These are phyloP conservation scores for Fusarium incarnatum DNA, from an alignment of 2,329 filamentous ascomycete genomes.

Conservation along the genomic window DNA sequence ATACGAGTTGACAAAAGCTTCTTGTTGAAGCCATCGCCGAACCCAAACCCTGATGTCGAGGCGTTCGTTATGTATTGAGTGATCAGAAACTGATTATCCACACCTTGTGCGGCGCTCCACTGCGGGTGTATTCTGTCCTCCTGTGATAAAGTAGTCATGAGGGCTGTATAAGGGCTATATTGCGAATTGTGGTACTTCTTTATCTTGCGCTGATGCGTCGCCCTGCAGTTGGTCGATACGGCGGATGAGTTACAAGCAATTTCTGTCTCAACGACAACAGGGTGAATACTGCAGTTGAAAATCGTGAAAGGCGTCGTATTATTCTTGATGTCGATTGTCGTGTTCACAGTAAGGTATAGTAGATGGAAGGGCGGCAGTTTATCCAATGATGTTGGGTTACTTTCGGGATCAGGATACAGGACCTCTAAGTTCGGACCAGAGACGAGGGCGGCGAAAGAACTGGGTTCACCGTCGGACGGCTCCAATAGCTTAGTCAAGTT, in stretches of 20 bases:
- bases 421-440: no score
- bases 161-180: accelerated
- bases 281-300: constrained; percentile 4
- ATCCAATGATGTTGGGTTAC: accelerated
- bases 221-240: neutral
- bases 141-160: neutral
- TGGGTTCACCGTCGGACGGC: accelerated
- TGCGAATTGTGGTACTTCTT: accelerated
- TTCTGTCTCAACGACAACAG: neutral
- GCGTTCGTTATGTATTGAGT: no score
- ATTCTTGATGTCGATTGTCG: no score
- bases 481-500: no score
- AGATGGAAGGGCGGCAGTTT: accelerated
- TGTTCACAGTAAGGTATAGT: accelerated
- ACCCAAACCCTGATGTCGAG: accelerated
- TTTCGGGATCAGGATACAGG: no score
- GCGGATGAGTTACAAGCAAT: neutral
- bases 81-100: accelerated
- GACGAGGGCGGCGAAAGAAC: no score
- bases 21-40: accelerated
- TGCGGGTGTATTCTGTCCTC: accelerated
- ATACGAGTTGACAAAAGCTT: no score
- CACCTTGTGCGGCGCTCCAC: no score
- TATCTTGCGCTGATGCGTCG: neutral
- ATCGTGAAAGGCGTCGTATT: no score